These are phyloP conservation scores for Diaporthe nobilis DNA, from an alignment of 2,329 filamentous ascomycete species.

Conservation along the genomic window DNA sequence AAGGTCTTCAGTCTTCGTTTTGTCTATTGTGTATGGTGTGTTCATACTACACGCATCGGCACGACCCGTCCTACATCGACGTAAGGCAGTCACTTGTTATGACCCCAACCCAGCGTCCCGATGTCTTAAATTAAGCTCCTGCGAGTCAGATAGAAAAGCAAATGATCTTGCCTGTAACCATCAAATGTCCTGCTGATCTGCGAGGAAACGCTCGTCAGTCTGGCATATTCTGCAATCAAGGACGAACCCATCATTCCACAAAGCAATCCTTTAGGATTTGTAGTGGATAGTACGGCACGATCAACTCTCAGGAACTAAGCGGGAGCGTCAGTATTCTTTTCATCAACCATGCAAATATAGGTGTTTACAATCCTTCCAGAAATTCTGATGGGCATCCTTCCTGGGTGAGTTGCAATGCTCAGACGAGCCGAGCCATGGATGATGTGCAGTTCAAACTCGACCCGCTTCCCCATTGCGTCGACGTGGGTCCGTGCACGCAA, in stretches of 20 bases:
- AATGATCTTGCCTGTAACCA: not conserved
- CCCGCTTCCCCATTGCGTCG: not conserved
- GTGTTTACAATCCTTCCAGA: too few relatives aligned
- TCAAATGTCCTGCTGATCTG: not conserved
- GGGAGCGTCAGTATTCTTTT: not conserved
- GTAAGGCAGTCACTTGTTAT: not conserved
- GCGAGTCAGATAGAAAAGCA: not conserved
- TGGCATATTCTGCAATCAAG: not conserved
- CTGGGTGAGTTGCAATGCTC: not conserved
- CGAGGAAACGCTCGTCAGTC: not conserved
- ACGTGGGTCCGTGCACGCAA: conserved; percentile 3
- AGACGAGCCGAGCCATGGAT: not conserved
- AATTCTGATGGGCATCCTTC: not conserved
- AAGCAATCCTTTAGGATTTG: not conserved
- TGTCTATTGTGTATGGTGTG: not conserved
- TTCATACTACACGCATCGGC: too few relatives aligned
- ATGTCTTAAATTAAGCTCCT: not conserved
- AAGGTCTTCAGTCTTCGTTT: not conserved
- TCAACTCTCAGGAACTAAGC: not conserved
- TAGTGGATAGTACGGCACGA: not conserved
- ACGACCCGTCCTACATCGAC: too few relatives aligned
- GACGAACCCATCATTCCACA: not conserved
- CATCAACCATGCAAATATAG: not conserved
- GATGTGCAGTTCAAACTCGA: not conserved
- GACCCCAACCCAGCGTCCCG: not conserved